Evolutionary conservation across 331 rosid genomes (phyloP).

Genomic region (Quercus lobata): DNA sequence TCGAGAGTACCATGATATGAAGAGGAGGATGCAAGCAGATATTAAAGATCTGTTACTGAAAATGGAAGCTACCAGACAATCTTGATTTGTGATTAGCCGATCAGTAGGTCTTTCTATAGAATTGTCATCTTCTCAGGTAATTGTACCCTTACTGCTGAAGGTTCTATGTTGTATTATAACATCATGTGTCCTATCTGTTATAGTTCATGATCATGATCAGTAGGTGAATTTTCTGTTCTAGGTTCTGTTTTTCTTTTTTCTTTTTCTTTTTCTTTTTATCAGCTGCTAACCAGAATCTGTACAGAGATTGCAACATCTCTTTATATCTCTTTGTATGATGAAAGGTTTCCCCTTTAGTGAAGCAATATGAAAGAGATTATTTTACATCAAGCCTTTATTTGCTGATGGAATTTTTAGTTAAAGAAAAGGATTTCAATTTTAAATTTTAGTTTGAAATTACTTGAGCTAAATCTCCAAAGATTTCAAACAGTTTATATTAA

Average conservation of each 20-base stretch:
- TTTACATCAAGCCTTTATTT: background rate
- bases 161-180: slow-evolving; percentile 35
- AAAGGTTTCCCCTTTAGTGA: slow-evolving; percentile 29
- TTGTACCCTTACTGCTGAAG: slow-evolving; percentile 25
- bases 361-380: slow-evolving; percentile 20
- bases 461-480: too few species aligned
- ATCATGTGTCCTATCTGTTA: slow-evolving; percentile 27
- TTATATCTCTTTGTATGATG: slow-evolving; percentile 36
- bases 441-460: too few species aligned
- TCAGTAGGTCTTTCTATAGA: slow-evolving; percentile 12
- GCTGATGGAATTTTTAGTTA: background rate
- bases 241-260: slow-evolving; percentile 2
- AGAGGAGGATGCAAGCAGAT: slow-evolving; percentile 86
- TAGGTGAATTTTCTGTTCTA: slow-evolving; percentile 36
- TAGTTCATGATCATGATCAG: slow-evolving; percentile 34
- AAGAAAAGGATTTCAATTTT: too few species aligned
- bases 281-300: slow-evolving; percentile 68
- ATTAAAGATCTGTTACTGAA: slow-evolving; percentile 77
- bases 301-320: slow-evolving; percentile 42
- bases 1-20: slow-evolving; percentile 76
- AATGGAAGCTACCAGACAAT: slow-evolving; percentile 95
- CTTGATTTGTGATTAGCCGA: slow-evolving; percentile 47
- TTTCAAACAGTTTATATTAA: too few species aligned
- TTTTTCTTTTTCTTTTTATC: slow-evolving; percentile 19
- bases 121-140: slow-evolving; percentile 31